phyloP scores from a whole-genome alignment of 192 early-diverging fungal genomes.

The Rhizoclosmatium globosum region DNA sequence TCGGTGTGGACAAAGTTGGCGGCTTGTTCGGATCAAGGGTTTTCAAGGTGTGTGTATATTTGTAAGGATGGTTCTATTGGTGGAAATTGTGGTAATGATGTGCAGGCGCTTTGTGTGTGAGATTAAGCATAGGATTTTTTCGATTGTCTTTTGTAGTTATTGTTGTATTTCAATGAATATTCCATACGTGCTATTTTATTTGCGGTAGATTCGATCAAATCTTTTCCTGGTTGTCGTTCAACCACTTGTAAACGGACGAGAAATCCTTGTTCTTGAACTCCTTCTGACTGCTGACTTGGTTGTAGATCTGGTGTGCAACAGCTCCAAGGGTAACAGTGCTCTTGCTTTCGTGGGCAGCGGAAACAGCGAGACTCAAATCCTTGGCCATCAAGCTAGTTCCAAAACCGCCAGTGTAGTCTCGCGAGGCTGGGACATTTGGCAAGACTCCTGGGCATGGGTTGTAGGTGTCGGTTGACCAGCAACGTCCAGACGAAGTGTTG shows the following conservation, averaged over 20 bases:
- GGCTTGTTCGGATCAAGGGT: too few relatives aligned
- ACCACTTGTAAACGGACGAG: constrained; percentile 53
- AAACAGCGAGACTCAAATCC: constrained; percentile 89
- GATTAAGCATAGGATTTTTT: too few relatives aligned
- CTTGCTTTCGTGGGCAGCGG: constrained; percentile 80
- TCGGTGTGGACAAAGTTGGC: too few relatives aligned
- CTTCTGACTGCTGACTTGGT: constrained; percentile 67
- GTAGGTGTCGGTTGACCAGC: constrained; percentile 91
- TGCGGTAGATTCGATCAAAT: too few relatives aligned
- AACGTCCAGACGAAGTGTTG: too few relatives aligned
- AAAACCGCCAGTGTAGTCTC: constrained; percentile 91
- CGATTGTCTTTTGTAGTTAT: too few relatives aligned
- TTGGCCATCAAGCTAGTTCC: constrained; percentile 90
- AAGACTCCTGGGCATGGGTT: constrained; percentile 89
- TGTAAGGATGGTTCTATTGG: too few relatives aligned
- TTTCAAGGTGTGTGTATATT: too few relatives aligned
- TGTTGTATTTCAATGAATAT: too few relatives aligned
- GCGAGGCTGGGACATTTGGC: constrained; percentile 77
- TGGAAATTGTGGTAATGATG: too few relatives aligned
- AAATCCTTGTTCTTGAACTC: constrained; percentile 87
- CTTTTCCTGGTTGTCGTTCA: constrained; percentile 29
- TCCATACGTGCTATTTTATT: too few relatives aligned
- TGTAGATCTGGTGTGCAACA: constrained; percentile 84
- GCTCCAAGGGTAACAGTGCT: constrained; percentile 77
- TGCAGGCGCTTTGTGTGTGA: too few relatives aligned